Base-by-base conservation (phyloP, 768 basidiomycete genomes). In the Phaeolepiota aurea region DNA sequence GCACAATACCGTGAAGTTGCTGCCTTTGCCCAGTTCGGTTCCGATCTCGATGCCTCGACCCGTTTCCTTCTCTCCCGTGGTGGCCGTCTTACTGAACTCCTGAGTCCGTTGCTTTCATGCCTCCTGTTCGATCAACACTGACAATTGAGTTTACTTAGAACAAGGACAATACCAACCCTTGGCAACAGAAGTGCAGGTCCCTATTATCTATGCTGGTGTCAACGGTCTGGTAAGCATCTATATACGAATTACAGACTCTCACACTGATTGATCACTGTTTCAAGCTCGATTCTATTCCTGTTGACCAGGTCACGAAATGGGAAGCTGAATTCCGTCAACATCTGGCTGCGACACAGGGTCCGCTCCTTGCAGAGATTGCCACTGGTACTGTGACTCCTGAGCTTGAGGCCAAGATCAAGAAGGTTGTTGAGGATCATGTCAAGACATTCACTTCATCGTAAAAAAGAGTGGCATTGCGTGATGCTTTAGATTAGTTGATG, bases 1-100 rank as follows among this genome's bases (percentile, higher is more conserved):
- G 96, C 96, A 20, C 96, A 99, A 66, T 99, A 98, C 76, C 93
- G 96, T 85, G 96, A 99, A 77, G 96, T 99, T 52, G 96, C 96
- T 51, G 92, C 92, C 51, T 96, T 94, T 60, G 92, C 94, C 44
- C 96, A 98, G 63, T 99, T 99, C 74, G 96, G 96, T 79, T 99
- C 96, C 56, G 96, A 99, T 69, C 87, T 98, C 58, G 96, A 98
- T 72, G 93, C 94, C 42, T 97, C 94, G 12, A 99, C 94, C 50
- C 91, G 94, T 55, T 98, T 96, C 89, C 78, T 98, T 56, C 82
- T 99, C 51, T 85, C 77, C 54, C 90, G 96, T 79, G 96, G 96
- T 76, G 85, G 93, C 54, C 92, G 96, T 74, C 76, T 99, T 51
- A 98, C 94, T 49, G 94, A 99, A 74, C 82, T 92, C 55, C 72